These are phyloP conservation scores for Alternaria dauci DNA, from an alignment of 2,329 filamentous ascomycete genomes.

Conservation along the genomic window DNA sequence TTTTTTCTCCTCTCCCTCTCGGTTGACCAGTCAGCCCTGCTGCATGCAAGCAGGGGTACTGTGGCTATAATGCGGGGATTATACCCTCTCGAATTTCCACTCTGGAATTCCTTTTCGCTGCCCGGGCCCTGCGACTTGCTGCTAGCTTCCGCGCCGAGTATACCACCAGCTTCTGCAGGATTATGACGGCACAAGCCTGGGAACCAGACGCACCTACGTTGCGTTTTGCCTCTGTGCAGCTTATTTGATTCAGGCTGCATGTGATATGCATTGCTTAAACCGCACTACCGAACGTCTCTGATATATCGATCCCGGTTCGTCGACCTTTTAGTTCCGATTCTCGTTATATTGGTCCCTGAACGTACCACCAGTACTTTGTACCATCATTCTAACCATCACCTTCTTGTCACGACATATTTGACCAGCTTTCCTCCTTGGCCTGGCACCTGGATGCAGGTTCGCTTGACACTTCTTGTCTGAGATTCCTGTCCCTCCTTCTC, in stretches of 20 bases:
- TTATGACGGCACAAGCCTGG: slow-evolving; percentile 19
- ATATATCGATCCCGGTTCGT: slow-evolving; percentile 27
- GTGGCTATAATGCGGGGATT: slow-evolving; percentile 46
- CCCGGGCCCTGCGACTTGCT: slow-evolving; percentile 21
- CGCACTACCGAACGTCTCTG: slow-evolving; percentile 21
- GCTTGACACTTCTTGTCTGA: slow-evolving; percentile 17
- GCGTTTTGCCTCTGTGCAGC: slow-evolving; percentile 15
- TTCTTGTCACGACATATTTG: slow-evolving; percentile 14
- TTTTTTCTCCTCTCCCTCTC: slow-evolving; percentile 13
- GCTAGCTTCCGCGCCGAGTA: slow-evolving; percentile 18
- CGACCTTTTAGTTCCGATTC: slow-evolving; percentile 16
- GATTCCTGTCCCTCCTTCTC: slow-evolving; percentile 1
- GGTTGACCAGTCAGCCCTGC: slow-evolving; percentile 20
- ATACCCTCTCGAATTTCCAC: slow-evolving; percentile 23
- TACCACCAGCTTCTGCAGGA: slow-evolving; percentile 16
- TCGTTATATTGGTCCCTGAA: slow-evolving; percentile 25
- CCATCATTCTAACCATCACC: slow-evolving; percentile 19
- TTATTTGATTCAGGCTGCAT: slow-evolving; percentile 29
- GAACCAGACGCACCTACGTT: slow-evolving; percentile 12
- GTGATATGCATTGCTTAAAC: slow-evolving; percentile 22
- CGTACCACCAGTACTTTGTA: slow-evolving; percentile 15
- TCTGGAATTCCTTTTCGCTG: slow-evolving; percentile 31
- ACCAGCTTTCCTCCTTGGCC: slow-evolving; percentile 17
- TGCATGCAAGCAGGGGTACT: slow-evolving; percentile 24
- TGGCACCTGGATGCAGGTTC: slow-evolving; percentile 16